These are phyloP conservation scores for Bacidia rubella DNA, from an alignment of 495 filamentous ascomycete genomes.

Conservation along the genomic window DNA sequence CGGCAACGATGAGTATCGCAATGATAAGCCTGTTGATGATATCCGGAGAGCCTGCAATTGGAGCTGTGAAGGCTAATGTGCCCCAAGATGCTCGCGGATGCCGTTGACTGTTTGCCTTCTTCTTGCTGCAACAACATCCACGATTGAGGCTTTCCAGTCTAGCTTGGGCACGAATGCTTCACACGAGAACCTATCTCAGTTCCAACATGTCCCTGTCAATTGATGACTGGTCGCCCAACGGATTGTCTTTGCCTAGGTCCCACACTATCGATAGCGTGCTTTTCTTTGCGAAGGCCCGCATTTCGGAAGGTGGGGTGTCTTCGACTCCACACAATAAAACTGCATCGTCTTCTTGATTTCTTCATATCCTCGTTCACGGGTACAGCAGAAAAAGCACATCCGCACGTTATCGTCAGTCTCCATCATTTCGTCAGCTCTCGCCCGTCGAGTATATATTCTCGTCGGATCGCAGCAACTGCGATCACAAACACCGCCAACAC, in stretches of 20 bases:
- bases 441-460: not conserved
- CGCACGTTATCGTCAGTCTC: not conserved
- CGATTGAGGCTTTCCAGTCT: not conserved
- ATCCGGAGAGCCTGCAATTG: not conserved
- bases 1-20: too few relatives aligned
- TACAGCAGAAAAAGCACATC: not conserved
- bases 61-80: not conserved
- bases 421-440: not conserved
- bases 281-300: too few relatives aligned
- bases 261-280: conserved; percentile 5
- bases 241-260: not conserved
- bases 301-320: conserved; percentile 2
- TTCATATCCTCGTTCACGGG: not conserved
- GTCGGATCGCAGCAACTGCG: conserved; percentile 29
- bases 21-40: not conserved
- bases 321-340: not conserved
- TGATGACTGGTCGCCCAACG: not conserved
- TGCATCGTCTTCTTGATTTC: not conserved
- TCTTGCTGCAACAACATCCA: not conserved
- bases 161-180: not conserved
- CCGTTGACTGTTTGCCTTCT: not conserved
- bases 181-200: not conserved
- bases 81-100: not conserved
- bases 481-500: conserved; percentile 56
- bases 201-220: not conserved